Percentiles rank a stretch among this genome's conserved stretches.
Conservation (phyloP, 371 early-diverging fungal species). For the Rhizopus stolonifer region DNA sequence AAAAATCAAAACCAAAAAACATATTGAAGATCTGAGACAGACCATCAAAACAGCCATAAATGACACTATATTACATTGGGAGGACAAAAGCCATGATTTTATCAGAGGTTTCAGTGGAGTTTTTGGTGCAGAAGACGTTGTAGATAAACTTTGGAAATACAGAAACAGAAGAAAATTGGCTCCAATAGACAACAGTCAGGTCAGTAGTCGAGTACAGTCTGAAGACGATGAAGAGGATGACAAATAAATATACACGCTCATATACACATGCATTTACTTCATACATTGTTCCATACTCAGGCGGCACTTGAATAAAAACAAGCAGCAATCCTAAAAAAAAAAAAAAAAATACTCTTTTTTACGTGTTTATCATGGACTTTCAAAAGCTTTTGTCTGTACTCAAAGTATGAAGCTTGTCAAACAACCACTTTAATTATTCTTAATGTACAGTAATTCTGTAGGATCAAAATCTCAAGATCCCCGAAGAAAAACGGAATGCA, state of each 20-base stretch:
- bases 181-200: conserved; percentile 21
- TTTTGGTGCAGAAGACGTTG: conserved; percentile 65
- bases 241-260: too few species aligned
- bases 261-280: too few species aligned
- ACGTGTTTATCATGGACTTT: conserved; percentile 1
- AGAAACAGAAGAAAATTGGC: conserved; percentile 19
- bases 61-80: conserved; percentile 66
- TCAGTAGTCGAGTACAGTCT: conserved; percentile 23
- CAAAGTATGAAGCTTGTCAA: background rate
- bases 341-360: too few species aligned
- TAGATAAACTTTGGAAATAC: conserved; percentile 38
- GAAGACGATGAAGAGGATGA: conserved; percentile 20
- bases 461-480: conserved; percentile 13
- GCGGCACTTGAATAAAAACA: too few species aligned
- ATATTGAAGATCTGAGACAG: conserved; percentile 59
- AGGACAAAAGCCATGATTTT: conserved; percentile 67
- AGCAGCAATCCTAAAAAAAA: too few species aligned
- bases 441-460: conserved; percentile 5
- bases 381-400: conserved; percentile 12
- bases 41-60: conserved; percentile 65
- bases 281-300: too few species aligned
- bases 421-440: background rate
- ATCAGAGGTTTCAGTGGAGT: conserved; percentile 65
- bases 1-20: conserved; percentile 72
- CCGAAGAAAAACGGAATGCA: background rate